phyloP scores from a whole-genome alignment of 2,329 filamentous ascomycete species.

The Waltergamsia citrina region DNA sequence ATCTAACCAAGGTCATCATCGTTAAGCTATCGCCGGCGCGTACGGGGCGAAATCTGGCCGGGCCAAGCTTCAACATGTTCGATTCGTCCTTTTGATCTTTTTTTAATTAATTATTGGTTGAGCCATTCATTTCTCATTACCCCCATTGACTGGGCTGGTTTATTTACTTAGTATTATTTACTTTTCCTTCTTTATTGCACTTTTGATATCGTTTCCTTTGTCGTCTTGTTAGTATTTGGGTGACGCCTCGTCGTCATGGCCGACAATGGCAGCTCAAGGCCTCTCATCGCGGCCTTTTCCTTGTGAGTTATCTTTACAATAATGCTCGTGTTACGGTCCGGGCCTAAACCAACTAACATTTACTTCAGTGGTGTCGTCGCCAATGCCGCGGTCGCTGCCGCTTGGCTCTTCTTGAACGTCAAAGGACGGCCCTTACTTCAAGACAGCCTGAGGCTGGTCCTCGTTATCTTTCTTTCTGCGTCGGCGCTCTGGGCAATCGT shows the following conservation, averaged over 20 bases:
- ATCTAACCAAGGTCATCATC: too few relatives aligned
- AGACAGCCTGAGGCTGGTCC: constrained; percentile 55
- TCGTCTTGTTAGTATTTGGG: constrained; percentile 14
- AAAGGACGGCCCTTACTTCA: constrained; percentile 39
- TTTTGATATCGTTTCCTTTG: constrained; percentile 1
- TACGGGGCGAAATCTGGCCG: too few relatives aligned
- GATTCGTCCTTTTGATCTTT: background rate
- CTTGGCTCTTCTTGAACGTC: constrained; percentile 35
- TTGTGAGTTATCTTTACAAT: constrained; percentile 32
- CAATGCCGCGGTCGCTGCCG: constrained; percentile 36
- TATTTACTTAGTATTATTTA: constrained; percentile 3
- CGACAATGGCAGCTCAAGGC: constrained; percentile 25
- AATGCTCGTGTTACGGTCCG: background rate
- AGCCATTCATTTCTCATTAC: background rate
- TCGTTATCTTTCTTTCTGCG: constrained; percentile 42
- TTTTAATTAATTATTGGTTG: too few relatives aligned
- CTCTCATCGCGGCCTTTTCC: constrained; percentile 42
- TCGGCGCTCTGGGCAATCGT: constrained; percentile 43
- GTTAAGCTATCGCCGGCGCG: too few relatives aligned
- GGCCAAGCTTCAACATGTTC: too few relatives aligned
- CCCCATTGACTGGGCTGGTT: constrained; percentile 2
- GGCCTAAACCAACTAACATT: constrained; percentile 9
- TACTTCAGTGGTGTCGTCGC: constrained; percentile 38
- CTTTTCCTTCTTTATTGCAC: constrained; percentile 1
- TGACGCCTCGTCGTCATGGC: constrained; percentile 5